These are phyloP conservation scores for Celoporthe dispersa DNA, from an alignment of 2,329 filamentous ascomycete species.

Conservation along the genomic window DNA sequence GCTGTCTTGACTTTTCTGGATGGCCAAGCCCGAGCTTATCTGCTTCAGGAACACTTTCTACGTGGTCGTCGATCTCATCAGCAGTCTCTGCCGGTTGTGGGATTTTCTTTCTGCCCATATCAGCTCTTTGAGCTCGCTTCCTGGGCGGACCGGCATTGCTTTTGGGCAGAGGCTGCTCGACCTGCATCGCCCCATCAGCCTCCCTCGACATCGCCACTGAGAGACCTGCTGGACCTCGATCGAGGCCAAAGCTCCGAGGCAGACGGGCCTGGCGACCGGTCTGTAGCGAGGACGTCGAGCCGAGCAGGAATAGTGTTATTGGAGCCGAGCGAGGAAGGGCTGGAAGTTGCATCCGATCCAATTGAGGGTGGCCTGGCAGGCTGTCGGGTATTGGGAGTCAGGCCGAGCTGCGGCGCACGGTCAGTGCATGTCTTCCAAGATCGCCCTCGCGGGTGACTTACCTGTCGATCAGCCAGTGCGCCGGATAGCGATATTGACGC, in stretches of 20 bases:
- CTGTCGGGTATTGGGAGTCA: background rate
- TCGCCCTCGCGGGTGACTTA: constrained; percentile 3
- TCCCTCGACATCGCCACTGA: background rate
- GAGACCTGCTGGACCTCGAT: constrained; percentile 9
- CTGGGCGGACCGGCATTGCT: background rate
- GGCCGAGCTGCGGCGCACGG: constrained; percentile 1
- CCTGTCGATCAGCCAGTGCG: background rate
- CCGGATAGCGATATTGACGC: background rate
- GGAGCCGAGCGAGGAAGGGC: constrained; percentile 24
- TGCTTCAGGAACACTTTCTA: background rate
- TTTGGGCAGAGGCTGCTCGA: background rate
- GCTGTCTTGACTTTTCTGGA: background rate
- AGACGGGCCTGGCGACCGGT: background rate
- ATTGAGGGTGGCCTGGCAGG: background rate
- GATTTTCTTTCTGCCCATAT: constrained; percentile 1
- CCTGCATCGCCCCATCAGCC: background rate
- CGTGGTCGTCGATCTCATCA: background rate
- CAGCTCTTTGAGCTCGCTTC: background rate
- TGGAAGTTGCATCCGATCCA: background rate
- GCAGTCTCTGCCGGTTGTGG: background rate
- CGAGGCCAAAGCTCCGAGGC: background rate
- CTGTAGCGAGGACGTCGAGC: background rate
- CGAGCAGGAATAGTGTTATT: constrained; percentile 24
- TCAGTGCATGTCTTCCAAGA: background rate
- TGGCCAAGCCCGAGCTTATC: background rate